These are phyloP conservation scores for Alliaria petiolata DNA, from an alignment of 345 rosid species.

Conservation along the genomic window DNA sequence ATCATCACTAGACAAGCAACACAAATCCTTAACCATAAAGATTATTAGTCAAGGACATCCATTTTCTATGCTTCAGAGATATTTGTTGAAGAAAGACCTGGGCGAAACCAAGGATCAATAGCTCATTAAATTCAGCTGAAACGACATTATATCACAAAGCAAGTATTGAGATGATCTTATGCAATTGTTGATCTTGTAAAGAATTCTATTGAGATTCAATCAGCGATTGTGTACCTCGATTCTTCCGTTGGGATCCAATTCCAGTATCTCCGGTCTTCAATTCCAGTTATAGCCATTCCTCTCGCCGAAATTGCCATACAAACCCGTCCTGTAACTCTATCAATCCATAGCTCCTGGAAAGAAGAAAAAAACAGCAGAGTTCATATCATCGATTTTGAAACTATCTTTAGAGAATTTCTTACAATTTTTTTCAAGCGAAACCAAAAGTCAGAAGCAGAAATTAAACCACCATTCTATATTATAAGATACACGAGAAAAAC, in stretches of 20 bases:
- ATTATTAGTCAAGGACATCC: neutral
- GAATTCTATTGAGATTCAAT: neutral
- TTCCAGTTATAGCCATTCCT: slow-evolving; percentile 91
- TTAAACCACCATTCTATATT: neutral
- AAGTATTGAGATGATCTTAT: neutral
- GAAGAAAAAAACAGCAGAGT: neutral
- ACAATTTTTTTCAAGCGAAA: neutral
- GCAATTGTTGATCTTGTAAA: neutral
- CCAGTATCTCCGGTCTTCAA: slow-evolving; percentile 96
- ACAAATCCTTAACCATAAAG: neutral
- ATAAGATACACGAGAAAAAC: slow-evolving; percentile 3
- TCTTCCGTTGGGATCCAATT: slow-evolving; percentile 91
- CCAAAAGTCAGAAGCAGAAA: neutral
- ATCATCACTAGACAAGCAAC: neutral
- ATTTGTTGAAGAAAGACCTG: neutral
- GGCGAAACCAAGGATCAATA: neutral
- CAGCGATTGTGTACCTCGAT: slow-evolving; percentile 55
- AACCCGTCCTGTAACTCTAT: slow-evolving; percentile 80
- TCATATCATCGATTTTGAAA: neutral
- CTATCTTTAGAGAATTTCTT: neutral
- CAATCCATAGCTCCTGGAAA: slow-evolving; percentile 83
- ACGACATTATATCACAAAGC: neutral
- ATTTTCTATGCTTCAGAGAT: neutral
- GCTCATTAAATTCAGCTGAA: no score
- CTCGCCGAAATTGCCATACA: slow-evolving; percentile 85